These are phyloP conservation scores for Corymbia maculata DNA, from an alignment of 345 rosid genomes.

Conservation along the genomic window DNA sequence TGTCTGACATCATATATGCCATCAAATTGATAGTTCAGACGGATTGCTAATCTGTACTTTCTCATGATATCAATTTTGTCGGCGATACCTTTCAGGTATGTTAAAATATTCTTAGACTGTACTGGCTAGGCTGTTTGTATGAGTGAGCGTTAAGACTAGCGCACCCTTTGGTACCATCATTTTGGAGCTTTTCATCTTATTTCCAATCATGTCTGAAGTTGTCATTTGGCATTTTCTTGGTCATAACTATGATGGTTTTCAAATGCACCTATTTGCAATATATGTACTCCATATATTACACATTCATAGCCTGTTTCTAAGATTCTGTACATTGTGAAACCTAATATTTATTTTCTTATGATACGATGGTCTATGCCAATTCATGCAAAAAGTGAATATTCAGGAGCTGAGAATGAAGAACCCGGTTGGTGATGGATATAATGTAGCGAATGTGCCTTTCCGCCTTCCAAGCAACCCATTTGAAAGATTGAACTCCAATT, in stretches of 20 bases:
- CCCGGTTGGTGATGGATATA: neutral
- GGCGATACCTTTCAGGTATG: slow-evolving; percentile 88
- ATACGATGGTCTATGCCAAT: neutral
- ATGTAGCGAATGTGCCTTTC: neutral
- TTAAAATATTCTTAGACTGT: neutral
- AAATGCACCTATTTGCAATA: neutral
- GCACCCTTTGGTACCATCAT: neutral
- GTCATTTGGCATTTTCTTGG: too few relatives aligned
- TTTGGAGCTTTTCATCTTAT: neutral
- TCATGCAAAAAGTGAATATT: neutral
- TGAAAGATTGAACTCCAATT: neutral
- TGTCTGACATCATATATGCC: slow-evolving; percentile 17
- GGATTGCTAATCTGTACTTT: slow-evolving; percentile 93
- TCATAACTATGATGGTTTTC: too few relatives aligned
- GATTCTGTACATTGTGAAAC: neutral
- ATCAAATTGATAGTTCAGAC: slow-evolving; percentile 85
- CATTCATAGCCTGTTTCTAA: neutral
- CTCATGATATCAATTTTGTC: slow-evolving; percentile 90
- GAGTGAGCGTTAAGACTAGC: neutral
- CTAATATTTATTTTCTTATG: neutral
- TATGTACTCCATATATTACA: neutral
- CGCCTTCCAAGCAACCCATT: neutral
- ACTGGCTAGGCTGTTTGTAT: neutral
- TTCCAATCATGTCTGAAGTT: neutral
- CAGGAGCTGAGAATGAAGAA: neutral